Evolutionary conservation across 2,329 filamentous ascomycete species (phyloP), one percentile per base, ranked within the genome.

Genomic region (Apiospora hydei): DNA sequence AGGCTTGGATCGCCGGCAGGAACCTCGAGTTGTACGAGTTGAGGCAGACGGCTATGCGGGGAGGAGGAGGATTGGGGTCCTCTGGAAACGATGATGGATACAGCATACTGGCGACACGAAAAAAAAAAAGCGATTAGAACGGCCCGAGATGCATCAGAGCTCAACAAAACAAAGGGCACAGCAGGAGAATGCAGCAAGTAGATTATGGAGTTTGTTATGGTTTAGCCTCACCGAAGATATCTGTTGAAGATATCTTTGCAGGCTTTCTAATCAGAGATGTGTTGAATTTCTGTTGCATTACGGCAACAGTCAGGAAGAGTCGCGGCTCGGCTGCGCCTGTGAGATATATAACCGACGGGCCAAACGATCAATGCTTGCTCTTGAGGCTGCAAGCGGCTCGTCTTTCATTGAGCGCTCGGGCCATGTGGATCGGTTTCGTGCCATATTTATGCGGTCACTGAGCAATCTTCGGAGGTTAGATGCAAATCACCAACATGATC

Each of bases 21-120:
- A 81, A 75, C 53, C 78, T 81, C 24, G 82, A 83, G 66, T 77
- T 78, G 75, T 81, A 82, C 34, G 81, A 82, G 76, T 83, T 82
- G 46, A 83, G 80, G 21, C 83, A 77, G 72, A 83, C 77, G 72
- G 81, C 81, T 73, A 83, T 80, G 71, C 76, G 77, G 46, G 81
- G 75, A 38, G 75, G 72, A 41, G 80, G 75, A 30, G 61, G 43
- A 14, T 24, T 44, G 14, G 24, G 11, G 30, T 41, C n/a, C 61
- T 26, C 67, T 10, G 69, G 57, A n/a, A 21, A 34, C 26, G 67
- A 47, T 26, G 26, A 57, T 70, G 53, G 41, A 38, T 61, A 51
- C 68, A 69, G n/a, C 64, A 68, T 49, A 11, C 53, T 41, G 41
- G 66, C 66, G n/a, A 47, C 68, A 18, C 51, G 41, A 41, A 21